Percentiles rank a stretch among this genome's conserved stretches.
Conservation (phyloP, 495 filamentous ascomycete genomes). For the Penicillium steckii region DNA sequence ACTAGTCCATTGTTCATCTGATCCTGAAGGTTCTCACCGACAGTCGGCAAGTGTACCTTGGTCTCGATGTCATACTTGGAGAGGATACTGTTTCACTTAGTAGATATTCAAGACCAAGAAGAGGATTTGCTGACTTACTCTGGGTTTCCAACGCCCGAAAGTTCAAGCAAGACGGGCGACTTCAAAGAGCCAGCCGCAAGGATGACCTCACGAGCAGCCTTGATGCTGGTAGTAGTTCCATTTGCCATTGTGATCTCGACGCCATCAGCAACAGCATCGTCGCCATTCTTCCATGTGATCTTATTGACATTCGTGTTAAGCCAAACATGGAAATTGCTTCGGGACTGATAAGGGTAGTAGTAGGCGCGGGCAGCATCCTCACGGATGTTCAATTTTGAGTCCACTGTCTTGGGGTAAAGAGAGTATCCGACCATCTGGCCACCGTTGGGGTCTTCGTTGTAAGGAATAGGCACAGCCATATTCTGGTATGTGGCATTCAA, state of each 20-base stretch:
- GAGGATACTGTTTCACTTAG: slow-evolving; percentile 9
- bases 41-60: slow-evolving; percentile 19
- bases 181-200: slow-evolving; percentile 20
- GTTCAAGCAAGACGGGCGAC: slow-evolving; percentile 16
- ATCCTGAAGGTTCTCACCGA: slow-evolving; percentile 25
- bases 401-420: slow-evolving; percentile 21
- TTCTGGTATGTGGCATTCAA: slow-evolving; percentile 24
- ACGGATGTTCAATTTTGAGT: slow-evolving; percentile 22
- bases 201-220: slow-evolving; percentile 20
- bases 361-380: slow-evolving; percentile 26
- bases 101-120: neutral
- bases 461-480: slow-evolving; percentile 12
- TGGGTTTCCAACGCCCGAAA: slow-evolving; percentile 18
- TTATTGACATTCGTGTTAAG: slow-evolving; percentile 21
- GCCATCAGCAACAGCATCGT: slow-evolving; percentile 12
- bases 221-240: slow-evolving; percentile 15
- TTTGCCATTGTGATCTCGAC: slow-evolving; percentile 21
- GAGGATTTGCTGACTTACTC: slow-evolving; percentile 11
- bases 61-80: slow-evolving; percentile 18
- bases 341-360: slow-evolving; percentile 22
- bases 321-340: slow-evolving; percentile 24
- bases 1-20: slow-evolving; percentile 24
- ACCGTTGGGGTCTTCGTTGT: slow-evolving; percentile 21
- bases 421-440: slow-evolving; percentile 24
- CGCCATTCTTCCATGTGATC: slow-evolving; percentile 19